Evolutionary conservation across 2,329 filamentous ascomycete species (phyloP).

Genomic region (Diplodia intermedia): DNA sequence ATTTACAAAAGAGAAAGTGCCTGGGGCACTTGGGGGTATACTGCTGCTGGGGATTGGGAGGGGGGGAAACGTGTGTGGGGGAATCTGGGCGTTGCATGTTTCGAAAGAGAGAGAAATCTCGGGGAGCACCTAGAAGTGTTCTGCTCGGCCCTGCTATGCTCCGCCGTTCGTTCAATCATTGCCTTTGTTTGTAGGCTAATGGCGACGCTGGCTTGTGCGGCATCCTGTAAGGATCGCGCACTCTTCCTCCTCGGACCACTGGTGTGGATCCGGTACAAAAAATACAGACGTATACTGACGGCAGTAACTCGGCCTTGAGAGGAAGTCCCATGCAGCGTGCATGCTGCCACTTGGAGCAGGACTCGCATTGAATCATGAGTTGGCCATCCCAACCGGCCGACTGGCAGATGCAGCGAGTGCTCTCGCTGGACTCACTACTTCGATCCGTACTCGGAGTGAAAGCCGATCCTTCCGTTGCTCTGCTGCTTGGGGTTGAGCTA

Average conservation of each 20-base stretch:
- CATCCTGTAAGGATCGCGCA: slow-evolving; percentile 39
- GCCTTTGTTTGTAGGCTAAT: slow-evolving; percentile 24
- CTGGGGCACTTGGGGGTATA: slow-evolving; percentile 19
- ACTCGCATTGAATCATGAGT: slow-evolving; percentile 68
- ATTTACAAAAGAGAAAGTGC: slow-evolving; percentile 27
- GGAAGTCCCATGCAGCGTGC: slow-evolving; percentile 62
- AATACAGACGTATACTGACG: slow-evolving; percentile 49
- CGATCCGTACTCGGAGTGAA: slow-evolving; percentile 61
- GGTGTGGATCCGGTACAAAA: slow-evolving; percentile 51
- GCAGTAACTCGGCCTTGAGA: slow-evolving; percentile 53
- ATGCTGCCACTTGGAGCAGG: slow-evolving; percentile 69
- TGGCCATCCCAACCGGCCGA: slow-evolving; percentile 60
- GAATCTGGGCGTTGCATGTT: slow-evolving; percentile 2
- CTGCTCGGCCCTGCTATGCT: not conserved
- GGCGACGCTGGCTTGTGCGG: slow-evolving; percentile 14
- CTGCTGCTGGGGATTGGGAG: slow-evolving; percentile 10
- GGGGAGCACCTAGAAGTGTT: not conserved
- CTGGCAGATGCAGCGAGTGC: slow-evolving; percentile 65
- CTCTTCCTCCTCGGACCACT: slow-evolving; percentile 43
- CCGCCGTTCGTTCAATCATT: not conserved
- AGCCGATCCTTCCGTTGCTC: slow-evolving; percentile 43
- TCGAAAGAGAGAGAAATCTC: slow-evolving; percentile 8
- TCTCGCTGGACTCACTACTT: slow-evolving; percentile 58
- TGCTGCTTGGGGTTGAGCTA: slow-evolving; percentile 54
- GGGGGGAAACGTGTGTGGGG: not conserved